These are phyloP conservation scores for Condylostoma magnum DNA, from an alignment of 169 alveolate species.

Conservation along the genomic window DNA sequence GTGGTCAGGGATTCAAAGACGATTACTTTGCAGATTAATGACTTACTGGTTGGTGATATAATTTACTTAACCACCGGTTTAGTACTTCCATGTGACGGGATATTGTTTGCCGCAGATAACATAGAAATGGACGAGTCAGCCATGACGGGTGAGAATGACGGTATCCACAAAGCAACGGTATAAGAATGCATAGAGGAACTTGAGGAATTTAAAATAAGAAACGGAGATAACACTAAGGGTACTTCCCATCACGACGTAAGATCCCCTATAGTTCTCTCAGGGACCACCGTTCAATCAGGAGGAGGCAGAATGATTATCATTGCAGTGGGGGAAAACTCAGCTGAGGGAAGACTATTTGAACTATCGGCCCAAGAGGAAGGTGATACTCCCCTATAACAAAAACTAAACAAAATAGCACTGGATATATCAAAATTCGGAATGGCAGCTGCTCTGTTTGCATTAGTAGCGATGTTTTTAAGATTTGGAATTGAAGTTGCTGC, in stretches of 20 bases:
- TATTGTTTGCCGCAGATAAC: slow-evolving; percentile 74
- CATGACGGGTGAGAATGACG: slow-evolving; percentile 90
- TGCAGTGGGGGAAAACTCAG: slow-evolving; percentile 83
- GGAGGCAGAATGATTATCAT: slow-evolving; percentile 75
- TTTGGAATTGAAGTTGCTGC: slow-evolving; percentile 14
- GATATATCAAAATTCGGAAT: slow-evolving; percentile 52
- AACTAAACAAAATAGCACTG: slow-evolving; percentile 59
- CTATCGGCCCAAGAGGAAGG: slow-evolving; percentile 62
- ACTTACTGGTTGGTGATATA: slow-evolving; percentile 88
- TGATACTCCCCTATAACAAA: slow-evolving; percentile 57
- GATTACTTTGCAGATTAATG: slow-evolving; percentile 52
- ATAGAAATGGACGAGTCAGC: slow-evolving; percentile 83
- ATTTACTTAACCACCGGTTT: slow-evolving; percentile 82
- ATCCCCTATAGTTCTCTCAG: slow-evolving; percentile 83
- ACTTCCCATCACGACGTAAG: slow-evolving; percentile 54
- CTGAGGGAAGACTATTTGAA: slow-evolving; percentile 64
- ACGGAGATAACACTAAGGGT: neutral
- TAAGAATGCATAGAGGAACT: neutral
- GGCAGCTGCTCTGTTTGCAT: slow-evolving; percentile 47
- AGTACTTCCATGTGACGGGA: slow-evolving; percentile 75
- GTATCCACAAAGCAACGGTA: slow-evolving; percentile 54
- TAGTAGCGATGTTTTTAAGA: slow-evolving; percentile 37
- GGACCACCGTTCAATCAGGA: slow-evolving; percentile 85
- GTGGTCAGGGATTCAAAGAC: slow-evolving; percentile 60
- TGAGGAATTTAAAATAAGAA: neutral